phyloP scores from a whole-genome alignment of 2,329 filamentous ascomycete genomes.

The Beauveria brongniartii region DNA sequence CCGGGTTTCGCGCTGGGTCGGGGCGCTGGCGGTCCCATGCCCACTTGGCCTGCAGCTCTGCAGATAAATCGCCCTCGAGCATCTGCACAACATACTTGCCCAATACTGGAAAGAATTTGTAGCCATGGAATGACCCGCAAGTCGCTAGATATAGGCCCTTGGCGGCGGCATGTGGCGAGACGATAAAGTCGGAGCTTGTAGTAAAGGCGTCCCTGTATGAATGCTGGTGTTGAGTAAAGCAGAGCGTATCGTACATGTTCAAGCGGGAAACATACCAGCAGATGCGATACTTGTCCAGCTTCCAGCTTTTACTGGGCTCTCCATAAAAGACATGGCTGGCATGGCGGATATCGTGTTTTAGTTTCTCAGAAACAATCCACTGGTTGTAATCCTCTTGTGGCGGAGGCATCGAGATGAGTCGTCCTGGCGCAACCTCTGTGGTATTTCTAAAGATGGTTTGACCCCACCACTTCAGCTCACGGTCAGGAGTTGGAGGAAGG shows the following conservation, averaged over 20 bases:
- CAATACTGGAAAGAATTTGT: slow-evolving; percentile 59
- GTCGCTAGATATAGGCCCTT: slow-evolving; percentile 53
- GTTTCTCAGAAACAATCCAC: slow-evolving; percentile 47
- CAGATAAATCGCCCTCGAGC: slow-evolving; percentile 37
- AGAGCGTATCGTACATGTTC: neutral
- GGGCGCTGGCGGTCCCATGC: slow-evolving; percentile 53
- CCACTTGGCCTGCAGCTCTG: slow-evolving; percentile 40
- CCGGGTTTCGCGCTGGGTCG: slow-evolving; percentile 41
- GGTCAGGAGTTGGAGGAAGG: slow-evolving; percentile 43
- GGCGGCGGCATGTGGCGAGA: slow-evolving; percentile 45
- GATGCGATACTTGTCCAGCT: slow-evolving; percentile 54
- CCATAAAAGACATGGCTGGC: slow-evolving; percentile 53
- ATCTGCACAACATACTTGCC: slow-evolving; percentile 54
- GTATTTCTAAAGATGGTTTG: slow-evolving; percentile 52
- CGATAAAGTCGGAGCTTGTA: slow-evolving; percentile 52
- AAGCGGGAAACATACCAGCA: slow-evolving; percentile 47
- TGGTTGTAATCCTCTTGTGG: slow-evolving; percentile 49
- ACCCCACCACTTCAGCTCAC: slow-evolving; percentile 53
- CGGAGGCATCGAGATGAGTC: slow-evolving; percentile 49
- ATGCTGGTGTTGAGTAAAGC: neutral
- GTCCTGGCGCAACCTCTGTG: slow-evolving; percentile 42
- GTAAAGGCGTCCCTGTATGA: slow-evolving; percentile 55
- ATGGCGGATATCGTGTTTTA: slow-evolving; percentile 52
- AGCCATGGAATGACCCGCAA: slow-evolving; percentile 59
- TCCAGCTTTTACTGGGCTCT: slow-evolving; percentile 44